phyloP scores from a whole-genome alignment of 441 rosid species.

The Aleurites moluccanus region DNA sequence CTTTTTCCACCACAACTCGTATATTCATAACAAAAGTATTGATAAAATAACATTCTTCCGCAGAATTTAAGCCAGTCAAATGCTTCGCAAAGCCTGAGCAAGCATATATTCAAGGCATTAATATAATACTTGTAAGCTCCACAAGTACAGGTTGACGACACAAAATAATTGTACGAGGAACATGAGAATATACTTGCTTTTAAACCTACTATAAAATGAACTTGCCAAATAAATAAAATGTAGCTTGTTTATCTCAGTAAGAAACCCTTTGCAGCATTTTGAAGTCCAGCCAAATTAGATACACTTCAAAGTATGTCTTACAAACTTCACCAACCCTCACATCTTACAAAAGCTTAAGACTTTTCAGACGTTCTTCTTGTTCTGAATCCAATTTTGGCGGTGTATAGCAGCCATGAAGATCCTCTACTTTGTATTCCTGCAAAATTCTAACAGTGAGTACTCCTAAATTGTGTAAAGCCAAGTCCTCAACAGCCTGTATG shows the following conservation, averaged over 20 bases:
- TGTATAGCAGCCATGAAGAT: slow-evolving; percentile 78
- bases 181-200: background rate
- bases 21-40: too few relatives aligned
- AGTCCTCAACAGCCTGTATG: background rate
- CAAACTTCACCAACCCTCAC: background rate
- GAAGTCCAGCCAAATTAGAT: background rate
- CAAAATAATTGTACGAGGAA: background rate
- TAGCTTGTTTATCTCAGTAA: background rate
- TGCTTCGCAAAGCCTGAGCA: background rate
- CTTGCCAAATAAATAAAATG: slow-evolving; percentile 8
- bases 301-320: background rate
- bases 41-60: too few relatives aligned
- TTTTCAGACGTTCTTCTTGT: slow-evolving; percentile 71
- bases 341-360: slow-evolving; percentile 72
- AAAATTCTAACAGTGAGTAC: too few relatives aligned
- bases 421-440: slow-evolving; percentile 85
- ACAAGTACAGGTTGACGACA: too few relatives aligned
- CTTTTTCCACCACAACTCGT: too few relatives aligned
- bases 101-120: background rate
- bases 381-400: slow-evolving; percentile 82
- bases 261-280: background rate
- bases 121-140: background rate
- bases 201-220: background rate
- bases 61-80: too few relatives aligned
- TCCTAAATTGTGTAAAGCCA: background rate